Percentiles rank a stretch among this genome's conserved stretches.
phyloP scores from a whole-genome alignment of 345 rosid species.

The Hibiscus syriacus region DNA sequence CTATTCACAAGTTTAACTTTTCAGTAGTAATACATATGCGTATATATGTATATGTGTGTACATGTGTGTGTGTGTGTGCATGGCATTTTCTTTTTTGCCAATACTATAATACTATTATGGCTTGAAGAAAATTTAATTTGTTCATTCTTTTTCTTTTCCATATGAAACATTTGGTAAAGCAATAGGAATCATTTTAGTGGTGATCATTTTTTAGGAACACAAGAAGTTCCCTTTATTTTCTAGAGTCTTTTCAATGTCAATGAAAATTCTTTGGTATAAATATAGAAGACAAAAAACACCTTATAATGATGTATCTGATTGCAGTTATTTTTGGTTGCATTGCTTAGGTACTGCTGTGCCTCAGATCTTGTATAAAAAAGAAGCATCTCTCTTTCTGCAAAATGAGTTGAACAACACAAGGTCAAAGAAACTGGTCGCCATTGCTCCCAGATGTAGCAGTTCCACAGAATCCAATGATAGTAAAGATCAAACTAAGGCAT shows the following conservation, averaged over 20 bases:
- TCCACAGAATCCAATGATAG: conserved; percentile 34
- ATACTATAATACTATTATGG: not conserved
- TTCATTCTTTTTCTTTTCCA: not conserved
- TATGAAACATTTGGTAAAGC: not conserved
- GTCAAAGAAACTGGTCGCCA: conserved; percentile 20
- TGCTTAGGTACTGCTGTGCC: conserved; percentile 26
- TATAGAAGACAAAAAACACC: not conserved
- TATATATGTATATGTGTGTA: not conserved
- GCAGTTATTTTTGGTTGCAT: not conserved
- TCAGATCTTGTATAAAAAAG: conserved; percentile 11
- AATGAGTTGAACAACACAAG: conserved; percentile 11
- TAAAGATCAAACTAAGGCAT: conserved; percentile 41
- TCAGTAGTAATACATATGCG: not conserved
- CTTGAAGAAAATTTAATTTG: not conserved
- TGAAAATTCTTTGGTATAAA: not conserved
- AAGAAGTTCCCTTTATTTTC: not conserved
- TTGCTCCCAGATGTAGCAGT: conserved; percentile 28
- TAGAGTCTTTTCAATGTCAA: not conserved
- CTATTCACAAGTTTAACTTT: not conserved
- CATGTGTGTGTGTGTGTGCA: not conserved
- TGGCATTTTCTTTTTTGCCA: not conserved
- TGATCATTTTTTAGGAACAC: not conserved
- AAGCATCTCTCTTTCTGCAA: conserved; percentile 11
- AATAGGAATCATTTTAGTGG: not conserved
- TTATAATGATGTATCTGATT: conserved; percentile 9